These are phyloP conservation scores for Phyllosticta citribraziliensis DNA, from an alignment of 2,329 filamentous ascomycete genomes.

Conservation along the genomic window DNA sequence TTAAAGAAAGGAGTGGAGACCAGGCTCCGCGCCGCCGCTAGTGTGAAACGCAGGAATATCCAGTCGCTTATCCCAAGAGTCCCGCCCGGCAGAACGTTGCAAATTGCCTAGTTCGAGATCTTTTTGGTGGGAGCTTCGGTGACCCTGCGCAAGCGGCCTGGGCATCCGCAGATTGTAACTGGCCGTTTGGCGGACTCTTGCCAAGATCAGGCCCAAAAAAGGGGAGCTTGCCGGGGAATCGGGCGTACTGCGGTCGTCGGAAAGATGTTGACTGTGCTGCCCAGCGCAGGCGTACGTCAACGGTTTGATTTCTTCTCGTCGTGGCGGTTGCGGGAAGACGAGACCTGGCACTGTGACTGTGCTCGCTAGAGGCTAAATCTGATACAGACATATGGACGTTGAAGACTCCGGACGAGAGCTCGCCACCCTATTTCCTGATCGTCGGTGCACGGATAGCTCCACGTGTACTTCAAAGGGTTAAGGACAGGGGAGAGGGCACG, in stretches of 20 bases:
- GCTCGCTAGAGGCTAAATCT: background rate
- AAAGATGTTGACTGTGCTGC: background rate
- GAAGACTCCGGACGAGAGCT: background rate
- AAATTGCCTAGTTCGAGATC: background rate
- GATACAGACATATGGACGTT: background rate
- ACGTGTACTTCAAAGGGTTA: background rate
- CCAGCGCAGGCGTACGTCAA: background rate
- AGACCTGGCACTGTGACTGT: background rate
- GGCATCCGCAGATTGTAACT: background rate
- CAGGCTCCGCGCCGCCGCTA: background rate
- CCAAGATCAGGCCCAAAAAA: background rate
- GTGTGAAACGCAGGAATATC: background rate
- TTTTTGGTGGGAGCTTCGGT: background rate
- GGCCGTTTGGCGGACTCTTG: background rate
- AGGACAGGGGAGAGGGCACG: background rate
- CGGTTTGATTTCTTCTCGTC: background rate
- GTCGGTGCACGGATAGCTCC: background rate
- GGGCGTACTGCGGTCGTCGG: background rate
- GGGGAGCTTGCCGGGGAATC: background rate
- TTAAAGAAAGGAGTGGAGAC: background rate
- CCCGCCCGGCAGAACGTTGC: background rate
- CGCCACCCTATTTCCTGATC: background rate
- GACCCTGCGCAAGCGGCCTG: background rate
- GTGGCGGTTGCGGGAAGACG: background rate
- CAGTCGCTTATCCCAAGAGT: background rate